Conservation (phyloP, 768 basidiomycete species). For the Suillus subaureus region DNA sequence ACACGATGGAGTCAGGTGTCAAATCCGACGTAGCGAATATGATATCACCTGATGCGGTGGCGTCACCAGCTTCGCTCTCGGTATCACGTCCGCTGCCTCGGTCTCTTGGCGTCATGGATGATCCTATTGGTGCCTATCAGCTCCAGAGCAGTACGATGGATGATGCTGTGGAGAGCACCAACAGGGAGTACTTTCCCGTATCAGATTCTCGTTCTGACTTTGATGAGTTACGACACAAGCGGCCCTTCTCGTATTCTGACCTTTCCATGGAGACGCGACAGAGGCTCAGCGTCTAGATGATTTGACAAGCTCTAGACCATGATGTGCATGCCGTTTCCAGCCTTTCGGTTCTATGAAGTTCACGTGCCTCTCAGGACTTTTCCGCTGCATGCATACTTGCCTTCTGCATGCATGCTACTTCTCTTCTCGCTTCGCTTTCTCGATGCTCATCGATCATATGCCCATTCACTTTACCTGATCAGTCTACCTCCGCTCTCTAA, state of each 20-base stretch:
- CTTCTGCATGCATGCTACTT: constrained; percentile 13
- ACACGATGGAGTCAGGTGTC: constrained; percentile 27
- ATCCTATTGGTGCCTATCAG: constrained; percentile 30
- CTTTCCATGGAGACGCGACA: constrained; percentile 11
- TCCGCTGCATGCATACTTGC: constrained; percentile 31
- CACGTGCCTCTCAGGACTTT: constrained; percentile 15
- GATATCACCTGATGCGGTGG: constrained; percentile 35
- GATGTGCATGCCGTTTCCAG: neutral
- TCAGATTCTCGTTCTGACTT: constrained; percentile 39
- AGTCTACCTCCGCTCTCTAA: constrained; percentile 32
- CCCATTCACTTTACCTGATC: constrained; percentile 25
- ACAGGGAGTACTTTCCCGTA: constrained; percentile 35
- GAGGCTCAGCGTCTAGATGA: constrained; percentile 2
- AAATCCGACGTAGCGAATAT: constrained; percentile 36
- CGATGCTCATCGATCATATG: constrained; percentile 22
- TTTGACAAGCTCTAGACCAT: neutral
- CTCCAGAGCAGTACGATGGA: constrained; percentile 5
- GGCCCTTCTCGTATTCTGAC: constrained; percentile 18
- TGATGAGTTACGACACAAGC: constrained; percentile 28
- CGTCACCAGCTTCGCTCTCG: constrained; percentile 31
- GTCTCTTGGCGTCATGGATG: constrained; percentile 22
- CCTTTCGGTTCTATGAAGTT: neutral
- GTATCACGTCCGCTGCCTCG: constrained; percentile 31
- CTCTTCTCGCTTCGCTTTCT: constrained; percentile 13
- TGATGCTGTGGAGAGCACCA: constrained; percentile 1